A percentile compares a stretch with the other conserved stretches of the same genome.
phyloP scores from a whole-genome alignment of 2,329 filamentous ascomycete genomes.

The Diaporthe citriasiana region DNA sequence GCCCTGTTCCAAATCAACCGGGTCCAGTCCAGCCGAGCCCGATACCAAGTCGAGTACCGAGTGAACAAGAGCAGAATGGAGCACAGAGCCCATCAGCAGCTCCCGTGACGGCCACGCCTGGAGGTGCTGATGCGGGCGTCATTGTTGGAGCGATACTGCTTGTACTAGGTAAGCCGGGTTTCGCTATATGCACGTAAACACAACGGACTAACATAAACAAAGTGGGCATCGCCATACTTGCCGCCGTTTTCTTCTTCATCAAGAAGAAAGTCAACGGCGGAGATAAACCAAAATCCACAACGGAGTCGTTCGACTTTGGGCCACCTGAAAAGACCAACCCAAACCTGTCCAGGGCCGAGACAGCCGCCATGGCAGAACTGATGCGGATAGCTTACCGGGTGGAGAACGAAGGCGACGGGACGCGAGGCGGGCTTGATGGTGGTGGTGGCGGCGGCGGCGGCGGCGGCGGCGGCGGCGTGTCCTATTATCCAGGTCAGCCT shows the following conservation, averaged over 20 bases:
- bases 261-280: slow-evolving; percentile 3
- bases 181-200: neutral
- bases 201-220: neutral
- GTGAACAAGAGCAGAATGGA: slow-evolving; percentile 13
- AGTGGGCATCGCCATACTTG: slow-evolving; percentile 12
- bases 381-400: slow-evolving; percentile 28
- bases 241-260: slow-evolving; percentile 11
- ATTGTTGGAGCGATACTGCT: slow-evolving; percentile 15
- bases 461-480: neutral
- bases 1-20: slow-evolving; percentile 6
- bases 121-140: slow-evolving; percentile 11
- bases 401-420: slow-evolving; percentile 3
- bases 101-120: slow-evolving; percentile 2
- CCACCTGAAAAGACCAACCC: slow-evolving; percentile 12
- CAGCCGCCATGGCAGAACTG: slow-evolving; percentile 19
- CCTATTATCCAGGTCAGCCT: slow-evolving; percentile 24
- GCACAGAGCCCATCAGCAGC: slow-evolving; percentile 5
- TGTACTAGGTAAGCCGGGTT: neutral
- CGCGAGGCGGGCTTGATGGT: neutral
- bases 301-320: slow-evolving; percentile 17
- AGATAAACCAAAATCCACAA: neutral
- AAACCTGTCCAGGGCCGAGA: slow-evolving; percentile 16
- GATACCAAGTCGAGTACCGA: slow-evolving; percentile 3
- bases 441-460: too few species aligned
- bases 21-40: slow-evolving; percentile 11